Percentiles rank a stretch among this genome's conserved stretches.
Conservation (phyloP, 2,329 filamentous ascomycete genomes). For the Dichotomopilus funicola region DNA sequence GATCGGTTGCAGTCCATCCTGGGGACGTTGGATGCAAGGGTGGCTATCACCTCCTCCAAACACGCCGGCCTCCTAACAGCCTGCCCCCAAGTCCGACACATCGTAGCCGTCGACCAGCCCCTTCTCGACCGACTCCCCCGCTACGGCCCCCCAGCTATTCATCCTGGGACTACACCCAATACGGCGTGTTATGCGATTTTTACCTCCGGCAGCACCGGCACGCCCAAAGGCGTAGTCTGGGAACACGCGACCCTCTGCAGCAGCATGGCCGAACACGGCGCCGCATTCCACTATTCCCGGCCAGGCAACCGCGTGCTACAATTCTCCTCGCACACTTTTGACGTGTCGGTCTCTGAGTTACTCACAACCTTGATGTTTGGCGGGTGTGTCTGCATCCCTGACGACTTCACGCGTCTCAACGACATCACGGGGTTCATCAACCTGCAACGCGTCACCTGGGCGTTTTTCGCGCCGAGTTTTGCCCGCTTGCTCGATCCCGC, state of each 20-base stretch:
- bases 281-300: constrained; percentile 38
- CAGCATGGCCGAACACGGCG: constrained; percentile 29
- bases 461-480: constrained; percentile 22
- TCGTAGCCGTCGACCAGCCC: constrained; percentile 11
- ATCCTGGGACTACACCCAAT: not conserved
- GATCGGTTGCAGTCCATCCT: constrained; percentile 5
- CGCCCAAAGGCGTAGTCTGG: constrained; percentile 46
- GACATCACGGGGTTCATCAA: constrained; percentile 11
- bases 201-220: constrained; percentile 49
- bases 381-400: constrained; percentile 40
- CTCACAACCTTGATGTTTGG: constrained; percentile 34
- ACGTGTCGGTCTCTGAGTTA: constrained; percentile 36
- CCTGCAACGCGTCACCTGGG: constrained; percentile 19
- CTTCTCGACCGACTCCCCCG: not conserved
- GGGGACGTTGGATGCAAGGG: not conserved
- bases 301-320: constrained; percentile 24
- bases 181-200: constrained; percentile 1
- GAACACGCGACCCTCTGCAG: constrained; percentile 18
- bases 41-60: constrained; percentile 11
- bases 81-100: not conserved
- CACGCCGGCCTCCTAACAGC: constrained; percentile 4
- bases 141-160: not conserved
- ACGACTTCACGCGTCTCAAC: constrained; percentile 3
- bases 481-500: constrained; percentile 19
- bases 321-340: constrained; percentile 35